These are phyloP conservation scores for Sclerotinia subarctica DNA, from an alignment of 2,329 filamentous ascomycete genomes.

Conservation along the genomic window DNA sequence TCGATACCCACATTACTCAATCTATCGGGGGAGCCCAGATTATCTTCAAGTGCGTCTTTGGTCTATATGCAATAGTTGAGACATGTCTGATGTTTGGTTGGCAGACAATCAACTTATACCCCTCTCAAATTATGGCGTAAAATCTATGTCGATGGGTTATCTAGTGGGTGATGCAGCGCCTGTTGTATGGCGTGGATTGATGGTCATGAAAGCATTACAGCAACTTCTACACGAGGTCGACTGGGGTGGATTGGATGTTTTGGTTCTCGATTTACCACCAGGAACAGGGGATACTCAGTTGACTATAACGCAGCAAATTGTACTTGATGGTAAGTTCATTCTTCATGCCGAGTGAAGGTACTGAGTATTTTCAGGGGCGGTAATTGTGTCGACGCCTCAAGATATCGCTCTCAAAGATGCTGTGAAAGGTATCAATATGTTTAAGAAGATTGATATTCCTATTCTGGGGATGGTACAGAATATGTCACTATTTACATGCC, in stretches of 20 bases:
- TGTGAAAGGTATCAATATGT: conserved; percentile 88
- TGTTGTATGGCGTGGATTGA: conserved; percentile 91
- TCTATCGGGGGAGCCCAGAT: conserved; percentile 71
- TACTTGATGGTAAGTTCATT: conserved; percentile 67
- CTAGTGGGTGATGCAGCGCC: conserved; percentile 75
- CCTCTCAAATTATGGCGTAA: conserved; percentile 89
- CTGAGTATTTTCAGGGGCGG: conserved; percentile 51
- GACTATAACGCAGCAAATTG: conserved; percentile 91
- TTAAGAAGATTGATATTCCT: conserved; percentile 71
- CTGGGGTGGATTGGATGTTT: conserved; percentile 83
- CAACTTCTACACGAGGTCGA: conserved; percentile 94
- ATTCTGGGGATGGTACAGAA: conserved; percentile 88
- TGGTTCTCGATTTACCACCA: conserved; percentile 88
- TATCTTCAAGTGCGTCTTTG: conserved; percentile 62
- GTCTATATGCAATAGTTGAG: conserved; percentile 10
- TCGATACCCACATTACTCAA: conserved; percentile 89
- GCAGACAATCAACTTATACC: conserved; percentile 78
- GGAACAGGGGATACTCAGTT: conserved; percentile 95
- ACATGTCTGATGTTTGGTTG: conserved; percentile 30
- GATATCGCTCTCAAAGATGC: conserved; percentile 90
- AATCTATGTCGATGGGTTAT: conserved; percentile 99
- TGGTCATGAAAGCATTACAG: conserved; percentile 97
- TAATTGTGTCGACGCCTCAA: conserved; percentile 92
- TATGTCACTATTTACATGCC: conserved; percentile 82
- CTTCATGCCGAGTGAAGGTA: neutral